Conservation (phyloP, 257 asterid genomes). For the Nicotiana attenuata region DNA sequence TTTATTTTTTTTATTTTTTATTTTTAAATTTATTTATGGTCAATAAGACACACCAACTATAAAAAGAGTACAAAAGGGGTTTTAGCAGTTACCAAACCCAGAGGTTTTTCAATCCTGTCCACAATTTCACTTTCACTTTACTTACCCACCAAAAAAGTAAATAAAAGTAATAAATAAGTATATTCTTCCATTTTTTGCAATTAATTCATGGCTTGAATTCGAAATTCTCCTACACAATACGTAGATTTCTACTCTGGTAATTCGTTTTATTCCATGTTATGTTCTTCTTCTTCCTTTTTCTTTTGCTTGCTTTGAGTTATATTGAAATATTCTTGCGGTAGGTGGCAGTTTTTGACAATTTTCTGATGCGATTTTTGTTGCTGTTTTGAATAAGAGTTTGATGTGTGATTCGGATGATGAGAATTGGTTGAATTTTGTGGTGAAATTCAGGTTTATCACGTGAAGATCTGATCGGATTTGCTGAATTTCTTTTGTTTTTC, state of each 20-base stretch:
- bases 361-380: neutral
- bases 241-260: conserved; percentile 1
- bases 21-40: neutral
- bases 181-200: neutral
- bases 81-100: conserved; percentile 19
- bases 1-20: neutral
- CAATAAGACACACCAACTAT: neutral
- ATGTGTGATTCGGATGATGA: neutral
- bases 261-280: neutral
- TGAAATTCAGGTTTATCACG: conserved; percentile 9
- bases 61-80: neutral
- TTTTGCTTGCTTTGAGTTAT: neutral
- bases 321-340: neutral
- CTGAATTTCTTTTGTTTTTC: neutral
- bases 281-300: neutral
- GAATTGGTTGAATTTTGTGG: neutral
- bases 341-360: neutral
- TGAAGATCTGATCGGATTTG: conserved; percentile 16
- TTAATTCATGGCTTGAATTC: neutral
- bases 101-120: conserved; percentile 15
- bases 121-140: neutral
- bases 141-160: neutral
- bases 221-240: neutral
- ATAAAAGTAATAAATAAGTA: neutral
- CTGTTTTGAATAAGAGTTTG: neutral